Base-by-base conservation (phyloP, 345 rosid genomes). In the Populus alba region DNA sequence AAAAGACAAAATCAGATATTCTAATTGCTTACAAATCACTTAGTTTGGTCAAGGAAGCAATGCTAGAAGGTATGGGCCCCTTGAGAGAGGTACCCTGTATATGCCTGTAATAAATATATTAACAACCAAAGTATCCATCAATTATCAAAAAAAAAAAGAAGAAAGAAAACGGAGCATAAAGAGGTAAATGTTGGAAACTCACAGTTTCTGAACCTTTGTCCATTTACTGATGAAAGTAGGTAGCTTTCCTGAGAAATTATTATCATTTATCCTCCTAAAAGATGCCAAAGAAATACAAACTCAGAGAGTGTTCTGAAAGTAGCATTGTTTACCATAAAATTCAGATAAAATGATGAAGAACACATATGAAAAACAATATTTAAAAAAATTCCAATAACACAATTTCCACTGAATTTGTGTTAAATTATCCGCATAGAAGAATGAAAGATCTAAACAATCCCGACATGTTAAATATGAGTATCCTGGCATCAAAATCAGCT, bases 21-120 rank as follows among this genome's bases (percentile, higher is more conserved):
- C 66, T 10, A 76, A 53, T 70, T 77, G 77, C 92, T 8, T 95
- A 95, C 98, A 95, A 83, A 84, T 92, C 98, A 71, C 75, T 85
- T 78, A 95, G 83, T 76, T 81, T 86, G 49, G 89, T 91, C 77
- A 91, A 81, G 49, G 85, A 79, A 39, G 95, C 87, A 63, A 92
- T 87, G 86, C 78, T 89, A 12, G 93, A 86, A 83, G 98, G 97
- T 75, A 92, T 86, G 0, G 97, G 97, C 43, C 97, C 97, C 80
- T 89, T 89, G 39, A 95, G 89, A 81, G 86, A 86, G 81, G 87
- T 83, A 81, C 98, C 98, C 66, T 85, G 90, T 59, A 92, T 86
- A 62, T 92, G 92, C 87, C 98, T 95, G 90, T 72, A 85, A 47
- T 15, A 61, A 53, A 33, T 68, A 9, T 8, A 66, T 43, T 59